Base-by-base conservation (phyloP, 2,329 filamentous ascomycete species). In the Colletotrichum liriopes region DNA sequence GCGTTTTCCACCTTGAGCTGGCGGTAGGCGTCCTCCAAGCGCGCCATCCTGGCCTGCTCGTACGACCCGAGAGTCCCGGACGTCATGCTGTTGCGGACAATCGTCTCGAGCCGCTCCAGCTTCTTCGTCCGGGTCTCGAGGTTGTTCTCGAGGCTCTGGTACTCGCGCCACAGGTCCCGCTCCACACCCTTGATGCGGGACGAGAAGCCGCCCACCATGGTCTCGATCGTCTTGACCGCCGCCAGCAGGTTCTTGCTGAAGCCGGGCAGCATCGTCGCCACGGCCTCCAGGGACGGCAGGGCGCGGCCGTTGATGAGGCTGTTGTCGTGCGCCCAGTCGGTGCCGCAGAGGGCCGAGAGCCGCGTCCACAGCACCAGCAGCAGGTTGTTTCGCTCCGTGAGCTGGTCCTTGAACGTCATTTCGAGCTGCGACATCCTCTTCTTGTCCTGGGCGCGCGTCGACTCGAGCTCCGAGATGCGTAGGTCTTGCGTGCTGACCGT, bases 261-360 rank as follows among this genome's bases (percentile, higher is more conserved):
- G 1, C 93, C 94, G 0, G 93, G 92, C 5, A 98, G 87, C 82
- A 96, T 94, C 61, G 92, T 95, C 1, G 92, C 91, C 73, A 99
- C 93, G 18, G 95, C 92, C 78, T 98, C 96, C 43, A 97, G 87
- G 16, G 93, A 94, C 0, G 95, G 94, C 8, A 97, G 84, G 1
- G 89, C 90, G 72, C 96, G 93, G 26, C 95, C 94, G 77, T 96
- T 96, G 79, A 98, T 93, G 32, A 98, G 90, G 68, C 93, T 93
- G 81, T 98, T 95, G 77, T 93, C 91, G 80, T 98, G 93, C 5
- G 93, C 91, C 96, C 96, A 99, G 79, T 98, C 96, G 0, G 91
- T 89, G 14, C 96, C 96, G 77, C 96, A 98, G 54, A 98, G 88
- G 0, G 90, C 88, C 4, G 94, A 95, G 11, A 99, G 88, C 56